Base-by-base conservation (phyloP, 1,284 basidiomycete species). In the Rugosomyces carneus region DNA sequence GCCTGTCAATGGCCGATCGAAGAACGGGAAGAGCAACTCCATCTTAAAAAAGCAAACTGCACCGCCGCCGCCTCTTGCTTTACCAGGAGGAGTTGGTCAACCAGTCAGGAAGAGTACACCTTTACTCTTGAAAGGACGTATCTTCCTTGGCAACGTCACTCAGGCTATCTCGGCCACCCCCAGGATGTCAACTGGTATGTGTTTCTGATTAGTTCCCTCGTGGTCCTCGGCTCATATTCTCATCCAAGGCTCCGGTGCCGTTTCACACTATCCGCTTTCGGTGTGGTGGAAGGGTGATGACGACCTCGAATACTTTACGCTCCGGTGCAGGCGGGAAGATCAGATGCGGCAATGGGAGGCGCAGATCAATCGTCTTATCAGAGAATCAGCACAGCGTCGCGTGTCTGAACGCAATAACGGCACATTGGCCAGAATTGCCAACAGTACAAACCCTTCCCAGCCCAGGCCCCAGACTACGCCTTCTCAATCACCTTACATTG, bases 131-230 rank as follows among this genome's bases (percentile, higher is more conserved):
- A 99, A 99, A 62, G 96, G 96, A 1, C 82, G 96, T 27, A 99
- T 99, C 56, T 99, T 98, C 67, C 76, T 98, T 57, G 93, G 93
- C 57, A 99, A 99, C 59, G 93, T 99, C 37, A 94, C 90, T 0
- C 79, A 86, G 53, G 84, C 88, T 16, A 68, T 77, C 42, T 72
- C 78, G 31, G 69, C 66, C 42, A 73, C 75, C 19, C 72, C 78
- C 32, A 75, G 76, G 54, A 70, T 73, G 38, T 79, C 78, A 29
- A 71, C 71, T 45, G 76, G 88, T 89, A 54, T 46, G 83, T 73
- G 46, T 41, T 42, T 44, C 52, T 11, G 16, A 36, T 34, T 13
- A 1, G 0, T 18, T 3, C 19, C n/a, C 3, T 10, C 19, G 16
- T 37, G 18, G 5, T 4, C 1, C 5, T 19, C 6, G 19, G 34